These are phyloP conservation scores for Umbilicaria muhlenbergii DNA, from an alignment of 495 filamentous ascomycete species.

Conservation along the genomic window DNA sequence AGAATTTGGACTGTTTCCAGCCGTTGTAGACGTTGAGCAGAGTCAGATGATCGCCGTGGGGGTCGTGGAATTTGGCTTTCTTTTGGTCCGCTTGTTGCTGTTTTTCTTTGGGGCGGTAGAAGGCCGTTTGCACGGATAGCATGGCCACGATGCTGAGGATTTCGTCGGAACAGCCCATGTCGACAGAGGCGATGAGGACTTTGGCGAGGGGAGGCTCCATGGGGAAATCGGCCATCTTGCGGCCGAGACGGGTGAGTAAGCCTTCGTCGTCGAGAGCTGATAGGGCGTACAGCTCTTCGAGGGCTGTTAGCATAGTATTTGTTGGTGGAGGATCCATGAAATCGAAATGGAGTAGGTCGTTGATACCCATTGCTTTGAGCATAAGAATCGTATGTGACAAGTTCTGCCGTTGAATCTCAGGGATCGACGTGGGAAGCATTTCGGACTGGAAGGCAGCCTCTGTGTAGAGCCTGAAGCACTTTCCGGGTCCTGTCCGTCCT, in stretches of 20 bases:
- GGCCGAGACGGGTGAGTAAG: constrained; percentile 75
- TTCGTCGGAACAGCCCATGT: constrained; percentile 82
- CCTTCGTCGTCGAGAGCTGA: constrained; percentile 93
- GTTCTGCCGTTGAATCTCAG: constrained; percentile 94
- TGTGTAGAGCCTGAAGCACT: constrained; percentile 92
- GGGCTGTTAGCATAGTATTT: constrained; percentile 91
- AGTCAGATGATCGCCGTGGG: constrained; percentile 85
- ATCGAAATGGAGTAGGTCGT: constrained; percentile 92
- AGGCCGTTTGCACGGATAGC: constrained; percentile 71
- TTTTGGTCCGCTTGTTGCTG: constrained; percentile 93
- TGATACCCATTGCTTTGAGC: constrained; percentile 99
- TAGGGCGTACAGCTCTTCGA: constrained; percentile 89
- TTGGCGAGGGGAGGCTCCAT: constrained; percentile 85
- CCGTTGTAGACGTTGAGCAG: constrained; percentile 91
- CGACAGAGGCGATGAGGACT: constrained; percentile 72
- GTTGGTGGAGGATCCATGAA: constrained; percentile 98
- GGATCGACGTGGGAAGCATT: constrained; percentile 91
- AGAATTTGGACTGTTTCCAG: constrained; percentile 74
- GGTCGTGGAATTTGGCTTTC: constrained; percentile 94
- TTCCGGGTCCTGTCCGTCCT: constrained; percentile 87
- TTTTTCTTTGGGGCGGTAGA: constrained; percentile 93
- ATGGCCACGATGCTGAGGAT: constrained; percentile 90
- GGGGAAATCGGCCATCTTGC: constrained; percentile 97
- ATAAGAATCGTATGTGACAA: constrained; percentile 90
- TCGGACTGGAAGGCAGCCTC: constrained; percentile 92